phyloP scores from a whole-genome alignment of 768 basidiomycete genomes.

The Phaffia australis region DNA sequence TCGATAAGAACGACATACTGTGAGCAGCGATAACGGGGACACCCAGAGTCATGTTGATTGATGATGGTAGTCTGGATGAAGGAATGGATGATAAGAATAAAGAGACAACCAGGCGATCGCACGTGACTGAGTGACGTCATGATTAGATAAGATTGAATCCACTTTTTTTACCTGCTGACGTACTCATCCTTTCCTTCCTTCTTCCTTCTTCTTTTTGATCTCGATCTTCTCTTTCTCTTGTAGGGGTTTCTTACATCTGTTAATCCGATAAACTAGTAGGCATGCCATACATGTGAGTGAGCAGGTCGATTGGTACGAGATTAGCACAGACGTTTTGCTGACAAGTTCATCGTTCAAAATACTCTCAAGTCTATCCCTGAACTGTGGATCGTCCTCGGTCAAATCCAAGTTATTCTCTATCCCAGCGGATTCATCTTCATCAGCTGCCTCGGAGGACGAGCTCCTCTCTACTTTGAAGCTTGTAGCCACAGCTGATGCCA shows the following conservation, averaged over 20 bases:
- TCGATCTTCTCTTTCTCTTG: neutral
- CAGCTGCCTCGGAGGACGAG: slow-evolving; percentile 29
- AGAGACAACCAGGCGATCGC: no score
- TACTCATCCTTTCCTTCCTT: neutral
- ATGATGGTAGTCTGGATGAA: no score
- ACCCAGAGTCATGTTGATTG: no score
- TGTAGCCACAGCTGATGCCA: slow-evolving; percentile 30
- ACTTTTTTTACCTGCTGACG: no score
- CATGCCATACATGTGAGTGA: neutral
- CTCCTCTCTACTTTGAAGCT: slow-evolving; percentile 22
- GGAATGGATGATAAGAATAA: no score
- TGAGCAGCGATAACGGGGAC: no score
- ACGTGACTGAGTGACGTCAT: no score
- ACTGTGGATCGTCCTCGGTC: slow-evolving; percentile 50
- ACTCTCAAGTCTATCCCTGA: slow-evolving; percentile 12
- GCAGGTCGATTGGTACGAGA: neutral
- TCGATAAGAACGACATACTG: no score
- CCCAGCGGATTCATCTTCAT: slow-evolving; percentile 1
- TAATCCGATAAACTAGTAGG: neutral
- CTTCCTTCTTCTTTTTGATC: neutral
- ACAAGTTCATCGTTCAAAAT: neutral
- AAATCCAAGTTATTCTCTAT: slow-evolving; percentile 59
- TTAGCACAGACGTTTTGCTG: neutral
- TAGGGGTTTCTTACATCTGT: neutral
- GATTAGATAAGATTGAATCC: no score